A percentile compares a stretch with the other conserved stretches of the same genome.
phyloP scores from a whole-genome alignment of 306 rosid genomes.

The Abrus pulchellus region DNA sequence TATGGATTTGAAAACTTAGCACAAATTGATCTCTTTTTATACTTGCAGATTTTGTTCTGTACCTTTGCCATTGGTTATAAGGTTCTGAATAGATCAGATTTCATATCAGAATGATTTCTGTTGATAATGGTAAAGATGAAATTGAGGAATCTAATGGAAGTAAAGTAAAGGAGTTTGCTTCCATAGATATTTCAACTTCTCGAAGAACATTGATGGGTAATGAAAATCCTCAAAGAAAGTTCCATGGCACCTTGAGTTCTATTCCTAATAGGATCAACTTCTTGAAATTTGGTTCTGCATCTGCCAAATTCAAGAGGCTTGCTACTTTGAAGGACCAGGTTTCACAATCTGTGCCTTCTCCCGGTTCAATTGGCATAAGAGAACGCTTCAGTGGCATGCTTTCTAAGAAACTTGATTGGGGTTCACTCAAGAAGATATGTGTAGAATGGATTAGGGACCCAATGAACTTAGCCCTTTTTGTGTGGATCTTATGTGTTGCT shows the following conservation, averaged over 20 bases:
- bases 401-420: conserved; percentile 81
- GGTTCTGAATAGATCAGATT: conserved; percentile 40
- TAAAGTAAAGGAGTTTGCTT: conserved; percentile 50
- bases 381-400: conserved; percentile 71
- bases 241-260: conserved; percentile 43
- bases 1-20: conserved; percentile 37
- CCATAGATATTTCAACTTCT: conserved; percentile 65
- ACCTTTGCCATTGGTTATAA: conserved; percentile 23
- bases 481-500: conserved; percentile 79
- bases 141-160: conserved; percentile 62
- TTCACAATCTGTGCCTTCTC: conserved; percentile 67
- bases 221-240: conserved; percentile 60
- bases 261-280: conserved; percentile 57
- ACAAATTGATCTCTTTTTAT: conserved; percentile 2
- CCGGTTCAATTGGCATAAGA: conserved; percentile 56
- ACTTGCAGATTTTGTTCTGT: conserved; percentile 44
- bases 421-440: conserved; percentile 65
- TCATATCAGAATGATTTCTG: conserved; percentile 61
- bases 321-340: conserved; percentile 66
- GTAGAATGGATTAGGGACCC: conserved; percentile 83
- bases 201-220: conserved; percentile 52
- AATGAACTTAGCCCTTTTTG: conserved; percentile 89
- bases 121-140: conserved; percentile 67
- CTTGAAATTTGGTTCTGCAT: conserved; percentile 81
- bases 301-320: conserved; percentile 73